phyloP scores from a whole-genome alignment of 1,284 basidiomycete genomes.

The Mycena sp. region DNA sequence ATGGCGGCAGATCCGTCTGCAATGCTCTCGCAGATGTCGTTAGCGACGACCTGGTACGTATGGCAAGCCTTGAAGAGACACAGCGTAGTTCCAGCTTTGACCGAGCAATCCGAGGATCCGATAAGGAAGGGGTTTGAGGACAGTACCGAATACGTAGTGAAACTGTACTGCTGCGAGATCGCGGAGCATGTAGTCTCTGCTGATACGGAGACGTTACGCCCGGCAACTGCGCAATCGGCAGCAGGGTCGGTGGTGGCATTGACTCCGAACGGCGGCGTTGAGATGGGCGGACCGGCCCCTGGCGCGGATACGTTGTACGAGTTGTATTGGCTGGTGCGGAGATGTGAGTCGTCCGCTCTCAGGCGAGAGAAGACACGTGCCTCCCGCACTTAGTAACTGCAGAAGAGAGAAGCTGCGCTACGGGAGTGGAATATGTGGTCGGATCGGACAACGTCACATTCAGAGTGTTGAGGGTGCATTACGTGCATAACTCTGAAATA shows the following conservation, averaged over 20 bases:
- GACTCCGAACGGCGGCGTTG: conserved; percentile 12
- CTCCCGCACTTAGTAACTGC: conserved; percentile 29
- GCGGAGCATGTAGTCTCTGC: conserved; percentile 27
- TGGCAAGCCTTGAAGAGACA: conserved; percentile 33
- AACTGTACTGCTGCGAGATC: conserved; percentile 23
- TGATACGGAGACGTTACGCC: conserved; percentile 32
- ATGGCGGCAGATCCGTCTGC: background rate
- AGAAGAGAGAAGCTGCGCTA: conserved; percentile 25
- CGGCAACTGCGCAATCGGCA: conserved; percentile 28
- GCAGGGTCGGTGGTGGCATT: background rate
- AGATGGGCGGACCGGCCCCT: conserved; percentile 12
- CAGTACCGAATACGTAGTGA: conserved; percentile 25
- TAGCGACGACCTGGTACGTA: conserved; percentile 28
- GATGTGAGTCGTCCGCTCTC: background rate
- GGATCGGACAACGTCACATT: conserved; percentile 34
- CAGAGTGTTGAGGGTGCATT: conserved; percentile 31
- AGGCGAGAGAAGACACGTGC: conserved; percentile 13
- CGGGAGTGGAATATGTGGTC: conserved; percentile 26
- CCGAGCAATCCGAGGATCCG: conserved; percentile 21
- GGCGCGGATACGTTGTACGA: conserved; percentile 12
- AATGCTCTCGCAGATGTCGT: conserved; percentile 35
- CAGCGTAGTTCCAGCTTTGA: conserved; percentile 28
- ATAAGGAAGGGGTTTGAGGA: conserved; percentile 31
- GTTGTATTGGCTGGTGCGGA: background rate
- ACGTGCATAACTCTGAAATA: conserved; percentile 32